A percentile compares a stretch with the other conserved stretches of the same genome.
phyloP scores from a whole-genome alignment of 768 basidiomycete genomes.

The Tylopilus intermedius region DNA sequence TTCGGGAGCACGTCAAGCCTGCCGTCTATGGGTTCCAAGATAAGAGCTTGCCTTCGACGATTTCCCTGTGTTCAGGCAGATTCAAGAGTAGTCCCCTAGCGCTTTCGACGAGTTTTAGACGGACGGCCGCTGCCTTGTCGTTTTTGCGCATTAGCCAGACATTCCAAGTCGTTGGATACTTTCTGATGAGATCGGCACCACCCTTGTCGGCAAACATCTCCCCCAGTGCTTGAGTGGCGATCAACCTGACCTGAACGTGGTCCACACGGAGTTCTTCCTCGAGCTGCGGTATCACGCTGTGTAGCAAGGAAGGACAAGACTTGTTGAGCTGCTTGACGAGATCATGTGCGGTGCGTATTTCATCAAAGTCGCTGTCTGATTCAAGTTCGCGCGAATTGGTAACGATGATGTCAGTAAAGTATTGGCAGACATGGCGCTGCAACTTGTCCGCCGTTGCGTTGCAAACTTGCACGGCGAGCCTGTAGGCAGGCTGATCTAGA shows the following conservation, averaged over 20 bases:
- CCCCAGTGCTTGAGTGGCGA: slow-evolving; percentile 85
- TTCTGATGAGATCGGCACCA: slow-evolving; percentile 66
- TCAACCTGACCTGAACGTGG: slow-evolving; percentile 59
- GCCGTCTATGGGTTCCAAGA: background rate
- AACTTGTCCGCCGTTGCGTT: slow-evolving; percentile 79
- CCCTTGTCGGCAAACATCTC: slow-evolving; percentile 84
- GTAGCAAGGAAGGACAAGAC: slow-evolving; percentile 74
- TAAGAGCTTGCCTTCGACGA: slow-evolving; percentile 63
- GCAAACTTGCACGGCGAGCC: slow-evolving; percentile 83
- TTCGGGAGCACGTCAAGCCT: slow-evolving; percentile 5
- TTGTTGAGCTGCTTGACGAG: slow-evolving; percentile 81
- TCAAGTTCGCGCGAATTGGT: slow-evolving; percentile 53
- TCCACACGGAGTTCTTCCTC: slow-evolving; percentile 86
- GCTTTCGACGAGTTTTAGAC: slow-evolving; percentile 75
- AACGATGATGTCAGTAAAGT: slow-evolving; percentile 88
- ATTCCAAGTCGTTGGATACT: slow-evolving; percentile 82
- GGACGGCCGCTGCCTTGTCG: slow-evolving; percentile 67
- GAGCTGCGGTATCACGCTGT: slow-evolving; percentile 88
- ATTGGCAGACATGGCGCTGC: slow-evolving; percentile 83
- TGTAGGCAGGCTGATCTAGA: slow-evolving; percentile 69
- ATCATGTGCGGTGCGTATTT: slow-evolving; percentile 73
- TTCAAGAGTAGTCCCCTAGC: slow-evolving; percentile 55
- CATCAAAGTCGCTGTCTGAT: slow-evolving; percentile 50
- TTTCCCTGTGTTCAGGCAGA: slow-evolving; percentile 61
- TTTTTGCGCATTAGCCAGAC: slow-evolving; percentile 75